These are phyloP conservation scores for Vigna mungo DNA, from an alignment of 306 rosid genomes.

Conservation along the genomic window DNA sequence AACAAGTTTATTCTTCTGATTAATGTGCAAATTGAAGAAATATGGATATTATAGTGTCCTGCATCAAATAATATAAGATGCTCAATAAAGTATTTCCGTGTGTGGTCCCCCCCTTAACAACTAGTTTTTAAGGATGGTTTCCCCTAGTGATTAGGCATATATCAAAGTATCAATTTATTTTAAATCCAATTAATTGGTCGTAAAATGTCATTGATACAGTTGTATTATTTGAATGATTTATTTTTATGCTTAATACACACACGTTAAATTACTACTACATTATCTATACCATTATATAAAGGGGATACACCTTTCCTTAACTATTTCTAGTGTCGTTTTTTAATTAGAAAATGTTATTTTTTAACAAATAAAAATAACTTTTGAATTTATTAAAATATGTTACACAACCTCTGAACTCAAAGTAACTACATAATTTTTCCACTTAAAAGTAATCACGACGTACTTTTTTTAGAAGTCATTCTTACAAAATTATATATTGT, in stretches of 20 bases:
- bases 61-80: neutral
- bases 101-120: neutral
- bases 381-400: too few relatives aligned
- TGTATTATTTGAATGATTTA: neutral
- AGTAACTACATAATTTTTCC: too few relatives aligned
- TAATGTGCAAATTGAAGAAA: slow-evolving; percentile 7
- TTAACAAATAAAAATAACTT: too few relatives aligned
- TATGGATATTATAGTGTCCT: neutral
- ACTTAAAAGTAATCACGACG: too few relatives aligned
- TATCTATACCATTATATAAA: too few relatives aligned
- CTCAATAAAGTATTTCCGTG: neutral
- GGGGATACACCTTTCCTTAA: too few relatives aligned
- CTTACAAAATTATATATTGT: too few relatives aligned
- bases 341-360: too few relatives aligned
- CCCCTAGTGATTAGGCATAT: neutral
- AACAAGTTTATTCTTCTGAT: slow-evolving; percentile 19
- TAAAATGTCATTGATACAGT: neutral
- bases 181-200: slow-evolving; percentile 20
- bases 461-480: too few relatives aligned
- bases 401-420: too few relatives aligned
- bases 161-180: neutral
- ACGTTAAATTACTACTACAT: too few relatives aligned
- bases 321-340: too few relatives aligned
- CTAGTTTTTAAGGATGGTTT: neutral
- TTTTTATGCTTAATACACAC: neutral